Base-by-base conservation (phyloP, 768 basidiomycete species). In the Mycena kentingensis region DNA sequence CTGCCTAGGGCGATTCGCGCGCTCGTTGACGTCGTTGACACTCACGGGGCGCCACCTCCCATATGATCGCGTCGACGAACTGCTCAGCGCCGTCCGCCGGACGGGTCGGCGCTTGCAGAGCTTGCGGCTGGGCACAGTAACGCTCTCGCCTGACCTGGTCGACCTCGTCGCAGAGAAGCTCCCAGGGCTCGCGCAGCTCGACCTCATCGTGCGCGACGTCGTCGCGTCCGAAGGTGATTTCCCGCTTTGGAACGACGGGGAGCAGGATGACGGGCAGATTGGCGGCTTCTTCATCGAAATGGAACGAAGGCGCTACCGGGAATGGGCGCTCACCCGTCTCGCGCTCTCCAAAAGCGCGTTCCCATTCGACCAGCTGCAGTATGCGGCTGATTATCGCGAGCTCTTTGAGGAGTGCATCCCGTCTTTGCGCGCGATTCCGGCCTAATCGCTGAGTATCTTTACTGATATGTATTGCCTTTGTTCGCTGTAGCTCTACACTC, bases 121-220 rank as follows among this genome's bases (percentile, higher is more conserved):
- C 7, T 65, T 77, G 7, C 68, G 76, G 3, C 55, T 79, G 13
- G 74, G 76, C 10, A 66, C 73, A 1, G 66, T 78, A 8, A 67
- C 67, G 11, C 63, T 79, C 6, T 74, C 72, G 7, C 77, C 77
- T 2, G 64, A 73, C 50, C 64, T 79, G 11, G 28, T 79, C 12
- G 75, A 78, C 51, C 56, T 77, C 7, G 62, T 79, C 16, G 72
- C 76, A 3, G 50, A 61, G 44, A 68, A 65, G 44, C 65, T 77
- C 19, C 73, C 75, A 0, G 27, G 46, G 0, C 60, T 79, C 24
- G 51, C 63, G 7, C 57, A 65, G 18, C 69, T 79, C 5, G 75
- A 73, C 38, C 55, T 79, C 29, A 60, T 73, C 24, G 73, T 76
- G 2, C 66, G 67, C 41, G 70, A 75, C 25, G 68, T 78, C 35